phyloP scores from a whole-genome alignment of 345 rosid genomes.

The Eucalyptus dawsonii region DNA sequence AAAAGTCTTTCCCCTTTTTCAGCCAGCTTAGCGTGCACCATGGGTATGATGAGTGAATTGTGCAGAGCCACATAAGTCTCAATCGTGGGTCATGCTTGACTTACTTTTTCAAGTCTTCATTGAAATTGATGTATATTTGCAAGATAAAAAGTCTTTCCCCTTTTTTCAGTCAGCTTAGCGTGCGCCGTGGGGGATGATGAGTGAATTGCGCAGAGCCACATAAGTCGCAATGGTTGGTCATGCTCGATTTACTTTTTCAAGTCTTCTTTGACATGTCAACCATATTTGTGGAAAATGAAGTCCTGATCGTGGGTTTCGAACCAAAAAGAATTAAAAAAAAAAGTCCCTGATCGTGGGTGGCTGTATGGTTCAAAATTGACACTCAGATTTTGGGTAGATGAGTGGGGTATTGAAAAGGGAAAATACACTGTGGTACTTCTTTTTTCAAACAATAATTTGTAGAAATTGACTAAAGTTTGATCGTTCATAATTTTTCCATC shows the following conservation, averaged over 20 bases:
- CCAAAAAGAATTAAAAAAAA: too few species aligned
- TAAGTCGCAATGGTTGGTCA: background rate
- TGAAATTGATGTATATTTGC: background rate
- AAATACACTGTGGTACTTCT: background rate
- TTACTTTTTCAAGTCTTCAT: too few species aligned
- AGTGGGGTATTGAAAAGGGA: background rate
- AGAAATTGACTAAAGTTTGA: background rate
- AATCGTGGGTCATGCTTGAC: too few species aligned
- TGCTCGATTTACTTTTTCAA: background rate
- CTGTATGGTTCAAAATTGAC: background rate
- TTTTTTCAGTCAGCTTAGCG: background rate
- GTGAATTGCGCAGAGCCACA: background rate
- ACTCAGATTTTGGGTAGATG: background rate
- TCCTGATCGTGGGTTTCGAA: background rate
- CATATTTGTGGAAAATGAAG: background rate
- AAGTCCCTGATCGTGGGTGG: background rate
- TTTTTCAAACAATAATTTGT: background rate
- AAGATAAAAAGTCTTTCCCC: background rate
- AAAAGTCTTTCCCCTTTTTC: background rate
- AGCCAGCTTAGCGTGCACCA: background rate
- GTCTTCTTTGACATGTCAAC: background rate
- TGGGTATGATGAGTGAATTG: background rate
- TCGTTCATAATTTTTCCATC: background rate
- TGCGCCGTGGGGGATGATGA: background rate
- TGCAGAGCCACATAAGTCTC: too few species aligned